Evolutionary conservation across 2,329 filamentous ascomycete species (phyloP).

Genomic region (Scortechinia acanthostroma): DNA sequence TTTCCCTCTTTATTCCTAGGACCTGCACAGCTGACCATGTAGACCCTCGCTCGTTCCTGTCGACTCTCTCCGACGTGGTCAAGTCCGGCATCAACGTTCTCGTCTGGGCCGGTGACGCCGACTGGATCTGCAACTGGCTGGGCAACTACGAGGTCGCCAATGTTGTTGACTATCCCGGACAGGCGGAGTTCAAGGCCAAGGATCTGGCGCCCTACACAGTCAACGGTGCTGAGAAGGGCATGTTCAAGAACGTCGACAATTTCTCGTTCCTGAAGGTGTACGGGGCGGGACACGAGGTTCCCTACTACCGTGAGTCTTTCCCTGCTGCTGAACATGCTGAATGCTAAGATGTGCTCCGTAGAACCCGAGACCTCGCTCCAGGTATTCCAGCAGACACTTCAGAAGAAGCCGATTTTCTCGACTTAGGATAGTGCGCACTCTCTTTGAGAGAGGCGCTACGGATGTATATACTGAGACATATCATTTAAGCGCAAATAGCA

Average conservation of each 20-base stretch:
- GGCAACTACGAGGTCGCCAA: conserved; percentile 38
- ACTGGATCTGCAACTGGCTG: conserved; percentile 51
- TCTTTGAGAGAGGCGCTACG: no score
- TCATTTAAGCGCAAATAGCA: no score
- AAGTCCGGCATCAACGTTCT: conserved; percentile 36
- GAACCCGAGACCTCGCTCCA: neutral
- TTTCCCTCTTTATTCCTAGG: neutral
- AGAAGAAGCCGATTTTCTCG: neutral
- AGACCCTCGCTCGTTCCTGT: conserved; percentile 33
- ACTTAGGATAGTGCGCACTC: no score
- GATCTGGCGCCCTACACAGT: neutral
- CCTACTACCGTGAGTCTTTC: conserved; percentile 1
- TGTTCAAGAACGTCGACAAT: neutral
- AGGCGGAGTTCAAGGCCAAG: conserved; percentile 23
- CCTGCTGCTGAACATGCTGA: neutral
- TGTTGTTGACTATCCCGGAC: conserved; percentile 29
- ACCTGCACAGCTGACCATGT: conserved; percentile 6
- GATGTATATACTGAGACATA: no score
- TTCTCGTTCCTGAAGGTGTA: neutral
- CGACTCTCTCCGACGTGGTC: conserved; percentile 32
- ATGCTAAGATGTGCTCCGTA: neutral
- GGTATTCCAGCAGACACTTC: neutral
- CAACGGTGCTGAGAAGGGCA: neutral
- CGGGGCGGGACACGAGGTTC: neutral
- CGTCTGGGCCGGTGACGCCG: conserved; percentile 47